Evolutionary conservation across 139 green algal species (phyloP).

Genomic region (Coelastrella sp.): DNA sequence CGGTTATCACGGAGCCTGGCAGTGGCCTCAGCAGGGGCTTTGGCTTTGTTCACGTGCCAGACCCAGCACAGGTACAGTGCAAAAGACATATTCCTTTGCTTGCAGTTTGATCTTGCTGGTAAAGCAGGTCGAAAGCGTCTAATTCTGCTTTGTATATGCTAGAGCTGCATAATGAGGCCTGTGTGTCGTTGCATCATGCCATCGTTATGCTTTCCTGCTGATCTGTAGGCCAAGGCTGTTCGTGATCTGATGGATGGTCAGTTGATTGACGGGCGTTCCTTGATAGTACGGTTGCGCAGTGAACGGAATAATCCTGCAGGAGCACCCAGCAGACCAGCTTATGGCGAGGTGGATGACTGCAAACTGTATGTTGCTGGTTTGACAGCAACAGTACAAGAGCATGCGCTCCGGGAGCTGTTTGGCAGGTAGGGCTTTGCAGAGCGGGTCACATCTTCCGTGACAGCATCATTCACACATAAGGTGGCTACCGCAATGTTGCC

Average conservation of each 20-base stretch:
- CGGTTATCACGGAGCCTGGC: constrained; percentile 60
- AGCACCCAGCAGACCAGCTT: neutral
- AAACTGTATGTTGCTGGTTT: constrained; percentile 73
- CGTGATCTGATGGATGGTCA: constrained; percentile 38
- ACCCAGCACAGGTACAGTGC: constrained; percentile 63
- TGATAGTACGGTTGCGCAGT: constrained; percentile 66
- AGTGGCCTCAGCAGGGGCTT: constrained; percentile 74
- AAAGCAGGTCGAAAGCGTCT: too few relatives aligned
- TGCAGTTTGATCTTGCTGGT: too few relatives aligned
- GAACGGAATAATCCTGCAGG: constrained; percentile 34
- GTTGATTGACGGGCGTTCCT: constrained; percentile 57
- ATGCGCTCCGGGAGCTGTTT: constrained; percentile 43
- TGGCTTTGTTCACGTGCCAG: constrained; percentile 91
- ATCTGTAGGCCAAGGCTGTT: constrained; percentile 29
- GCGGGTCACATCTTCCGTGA: too few relatives aligned
- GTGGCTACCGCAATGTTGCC: too few relatives aligned
- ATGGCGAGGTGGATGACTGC: constrained; percentile 51
- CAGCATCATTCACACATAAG: too few relatives aligned
- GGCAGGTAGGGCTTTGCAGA: constrained; percentile 19
- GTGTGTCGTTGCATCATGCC: too few relatives aligned
- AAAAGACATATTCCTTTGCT: too few relatives aligned
- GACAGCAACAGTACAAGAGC: constrained; percentile 42
- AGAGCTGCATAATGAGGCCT: too few relatives aligned
- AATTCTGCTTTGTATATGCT: too few relatives aligned
- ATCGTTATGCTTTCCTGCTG: neutral